Conservation (phyloP, 306 rosid species). For the Begonia loranthoides region DNA sequence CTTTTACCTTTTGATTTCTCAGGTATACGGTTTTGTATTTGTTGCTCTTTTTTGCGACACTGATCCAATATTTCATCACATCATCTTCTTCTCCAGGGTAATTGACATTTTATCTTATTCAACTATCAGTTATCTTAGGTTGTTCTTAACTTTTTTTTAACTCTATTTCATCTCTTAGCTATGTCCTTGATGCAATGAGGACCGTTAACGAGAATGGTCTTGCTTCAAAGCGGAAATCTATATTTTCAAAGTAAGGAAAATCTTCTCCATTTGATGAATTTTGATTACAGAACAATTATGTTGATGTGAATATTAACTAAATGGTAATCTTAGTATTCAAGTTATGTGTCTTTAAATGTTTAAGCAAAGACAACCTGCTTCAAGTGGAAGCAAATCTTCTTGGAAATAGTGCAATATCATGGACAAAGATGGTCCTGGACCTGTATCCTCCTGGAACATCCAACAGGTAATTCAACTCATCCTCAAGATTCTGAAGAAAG, state of each 20-base stretch:
- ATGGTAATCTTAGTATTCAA: conserved; percentile 25
- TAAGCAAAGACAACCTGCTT: conserved; percentile 92
- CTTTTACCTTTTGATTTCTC: conserved; percentile 5
- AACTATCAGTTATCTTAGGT: conserved; percentile 10
- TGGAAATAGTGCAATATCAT: conserved; percentile 32
- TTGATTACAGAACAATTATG: not conserved
- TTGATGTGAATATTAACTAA: conserved; percentile 12
- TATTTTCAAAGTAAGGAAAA: conserved; percentile 39
- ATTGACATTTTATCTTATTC: conserved; percentile 10
- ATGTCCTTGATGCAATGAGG: conserved; percentile 61
- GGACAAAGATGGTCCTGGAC: conserved; percentile 67
- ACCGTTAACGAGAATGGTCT: conserved; percentile 34
- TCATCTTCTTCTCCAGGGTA: conserved; percentile 93
- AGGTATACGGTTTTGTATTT: conserved; percentile 65
- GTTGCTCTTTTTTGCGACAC: conserved; percentile 48
- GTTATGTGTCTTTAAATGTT: conserved; percentile 32
- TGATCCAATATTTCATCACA: conserved; percentile 65
- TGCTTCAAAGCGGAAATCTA: conserved; percentile 18
- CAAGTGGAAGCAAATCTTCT: conserved; percentile 25
- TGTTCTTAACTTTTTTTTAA: conserved; percentile 4
- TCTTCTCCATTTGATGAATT: conserved; percentile 1
- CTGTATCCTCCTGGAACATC: conserved; percentile 56
- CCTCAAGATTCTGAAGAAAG: too few species aligned
- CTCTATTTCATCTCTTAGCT: conserved; percentile 23
- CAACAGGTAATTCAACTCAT: conserved; percentile 21